Conservation (phyloP, 768 basidiomycete species). For the Calocybe gangraenosa region DNA sequence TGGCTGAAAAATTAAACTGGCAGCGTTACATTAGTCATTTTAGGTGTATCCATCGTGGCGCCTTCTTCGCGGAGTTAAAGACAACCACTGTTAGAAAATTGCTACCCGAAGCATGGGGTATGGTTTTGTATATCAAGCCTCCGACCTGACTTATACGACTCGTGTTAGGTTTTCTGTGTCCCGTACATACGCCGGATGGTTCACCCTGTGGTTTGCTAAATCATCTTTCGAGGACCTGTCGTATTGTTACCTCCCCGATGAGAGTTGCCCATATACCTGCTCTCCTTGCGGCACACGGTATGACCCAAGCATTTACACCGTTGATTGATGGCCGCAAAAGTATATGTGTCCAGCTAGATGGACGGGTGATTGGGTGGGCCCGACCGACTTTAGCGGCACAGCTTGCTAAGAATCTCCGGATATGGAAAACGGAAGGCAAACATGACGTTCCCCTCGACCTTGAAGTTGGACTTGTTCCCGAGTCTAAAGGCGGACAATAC, state of each 20-base stretch:
- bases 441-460: slow-evolving; percentile 86
- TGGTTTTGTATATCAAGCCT: slow-evolving; percentile 15
- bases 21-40: slow-evolving; percentile 98
- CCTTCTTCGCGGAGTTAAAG: slow-evolving; percentile 98
- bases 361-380: slow-evolving; percentile 92
- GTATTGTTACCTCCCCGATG: slow-evolving; percentile 78
- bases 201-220: slow-evolving; percentile 97
- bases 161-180: slow-evolving; percentile 84
- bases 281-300: slow-evolving; percentile 83
- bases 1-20: slow-evolving; percentile 99
- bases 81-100: slow-evolving; percentile 97
- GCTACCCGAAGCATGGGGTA: slow-evolving; percentile 97
- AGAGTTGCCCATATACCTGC: slow-evolving; percentile 74
- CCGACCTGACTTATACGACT: slow-evolving; percentile 5
- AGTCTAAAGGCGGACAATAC: slow-evolving; percentile 91
- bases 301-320: slow-evolving; percentile 85
- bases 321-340: slow-evolving; percentile 79
- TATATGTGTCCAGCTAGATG: slow-evolving; percentile 92
- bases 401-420: slow-evolving; percentile 80
- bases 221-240: slow-evolving; percentile 91
- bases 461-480: slow-evolving; percentile 89
- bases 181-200: slow-evolving; percentile 98
- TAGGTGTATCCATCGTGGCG: slow-evolving; percentile 96
- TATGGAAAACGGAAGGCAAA: slow-evolving; percentile 91
- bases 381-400: slow-evolving; percentile 65